A percentile compares a stretch with the other conserved stretches of the same genome.
Evolutionary conservation across 805 yeast species (phyloP).

Genomic region (Suhomyces kilbournensis): DNA sequence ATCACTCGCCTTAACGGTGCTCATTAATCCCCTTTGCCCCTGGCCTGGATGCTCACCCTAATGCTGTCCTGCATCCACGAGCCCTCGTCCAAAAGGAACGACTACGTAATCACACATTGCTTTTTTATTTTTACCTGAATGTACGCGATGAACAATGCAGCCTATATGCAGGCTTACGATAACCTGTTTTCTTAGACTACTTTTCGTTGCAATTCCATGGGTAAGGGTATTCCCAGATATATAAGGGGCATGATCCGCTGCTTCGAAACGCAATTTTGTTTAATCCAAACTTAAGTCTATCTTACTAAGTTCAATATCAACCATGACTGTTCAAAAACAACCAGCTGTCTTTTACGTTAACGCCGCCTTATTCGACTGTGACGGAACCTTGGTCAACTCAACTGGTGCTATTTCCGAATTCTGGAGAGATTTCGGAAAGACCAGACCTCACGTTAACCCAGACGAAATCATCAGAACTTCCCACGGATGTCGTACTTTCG

Average conservation of each 20-base stretch:
- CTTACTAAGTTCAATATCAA: background rate
- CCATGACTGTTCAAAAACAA: slow-evolving; percentile 36
- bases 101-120: background rate
- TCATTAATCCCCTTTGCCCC: background rate
- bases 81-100: background rate
- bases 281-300: background rate
- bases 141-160: background rate
- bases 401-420: slow-evolving; percentile 79
- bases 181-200: background rate
- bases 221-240: background rate
- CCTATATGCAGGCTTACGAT: background rate
- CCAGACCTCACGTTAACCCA: slow-evolving; percentile 65
- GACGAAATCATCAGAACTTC: slow-evolving; percentile 68
- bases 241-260: slow-evolving; percentile 5
- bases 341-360: slow-evolving; percentile 43
- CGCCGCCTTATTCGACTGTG: slow-evolving; percentile 73
- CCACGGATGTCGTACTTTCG: slow-evolving; percentile 84
- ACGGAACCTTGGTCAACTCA: slow-evolving; percentile 83
- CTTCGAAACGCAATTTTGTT: too few relatives aligned
- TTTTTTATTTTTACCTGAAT: background rate
- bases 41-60: background rate
- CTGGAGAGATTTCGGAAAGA: slow-evolving; percentile 72
- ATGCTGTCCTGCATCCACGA: background rate
- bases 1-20: background rate
- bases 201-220: background rate